A percentile compares a stretch with the other conserved stretches of the same genome.
phyloP scores from a whole-genome alignment of 1,284 basidiomycete genomes.

The Nidula niveotomentosa region DNA sequence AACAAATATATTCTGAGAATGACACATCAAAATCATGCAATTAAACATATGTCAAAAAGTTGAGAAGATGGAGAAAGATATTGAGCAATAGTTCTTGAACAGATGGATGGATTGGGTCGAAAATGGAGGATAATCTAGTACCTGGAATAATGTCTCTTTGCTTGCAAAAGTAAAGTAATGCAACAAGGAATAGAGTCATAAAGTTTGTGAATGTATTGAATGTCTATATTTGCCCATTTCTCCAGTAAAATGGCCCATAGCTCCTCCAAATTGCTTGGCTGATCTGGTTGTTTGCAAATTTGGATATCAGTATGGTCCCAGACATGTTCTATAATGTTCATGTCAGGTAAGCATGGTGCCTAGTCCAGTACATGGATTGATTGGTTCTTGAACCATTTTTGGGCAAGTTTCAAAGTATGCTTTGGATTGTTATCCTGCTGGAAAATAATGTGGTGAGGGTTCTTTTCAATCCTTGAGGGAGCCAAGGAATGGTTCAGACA shows the following conservation, averaged over 20 bases:
- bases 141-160: neutral
- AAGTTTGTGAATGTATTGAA: conserved; percentile 13
- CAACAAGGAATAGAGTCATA: neutral
- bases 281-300: conserved; percentile 11
- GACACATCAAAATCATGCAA: too few relatives aligned
- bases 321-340: conserved; percentile 35
- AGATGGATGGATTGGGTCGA: neutral
- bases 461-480: conserved; percentile 19
- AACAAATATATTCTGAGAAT: too few relatives aligned
- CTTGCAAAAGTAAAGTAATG: neutral
- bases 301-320: conserved; percentile 27
- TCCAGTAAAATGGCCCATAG: conserved; percentile 21
- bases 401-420: conserved; percentile 2
- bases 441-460: neutral
- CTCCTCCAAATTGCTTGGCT: conserved; percentile 18
- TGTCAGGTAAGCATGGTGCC: conserved; percentile 33
- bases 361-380: conserved; percentile 25
- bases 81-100: neutral
- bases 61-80: neutral
- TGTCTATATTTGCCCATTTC: conserved; percentile 14
- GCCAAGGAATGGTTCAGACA: too few relatives aligned
- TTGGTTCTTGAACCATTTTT: conserved; percentile 20
- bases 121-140: neutral
- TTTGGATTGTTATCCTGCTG: conserved; percentile 10
- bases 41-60: too few relatives aligned